Conservation (phyloP, 2,329 filamentous ascomycete genomes). For the Venturia carpophila region DNA sequence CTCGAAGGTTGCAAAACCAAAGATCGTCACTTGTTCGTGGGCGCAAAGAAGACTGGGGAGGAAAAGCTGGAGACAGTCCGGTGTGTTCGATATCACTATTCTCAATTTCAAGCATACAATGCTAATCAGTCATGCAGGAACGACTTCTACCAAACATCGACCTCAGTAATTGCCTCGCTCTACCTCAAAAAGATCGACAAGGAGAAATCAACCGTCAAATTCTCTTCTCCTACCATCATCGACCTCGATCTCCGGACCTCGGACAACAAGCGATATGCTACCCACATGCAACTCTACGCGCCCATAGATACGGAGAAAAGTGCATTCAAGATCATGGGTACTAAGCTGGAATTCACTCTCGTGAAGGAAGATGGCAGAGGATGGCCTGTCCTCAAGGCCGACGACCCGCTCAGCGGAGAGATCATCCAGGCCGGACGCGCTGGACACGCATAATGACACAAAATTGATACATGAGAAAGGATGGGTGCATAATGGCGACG, state of each 20-base stretch:
- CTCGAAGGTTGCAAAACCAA: constrained; percentile 86
- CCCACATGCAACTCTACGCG: constrained; percentile 67
- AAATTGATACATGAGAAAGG: background rate
- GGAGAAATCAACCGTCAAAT: constrained; percentile 62
- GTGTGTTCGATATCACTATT: constrained; percentile 36
- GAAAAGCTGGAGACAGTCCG: constrained; percentile 72
- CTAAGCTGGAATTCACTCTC: constrained; percentile 77
- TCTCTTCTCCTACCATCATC: constrained; percentile 53
- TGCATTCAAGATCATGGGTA: constrained; percentile 73
- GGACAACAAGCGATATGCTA: constrained; percentile 75
- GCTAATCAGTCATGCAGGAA: constrained; percentile 42
- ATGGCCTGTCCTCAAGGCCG: constrained; percentile 78
- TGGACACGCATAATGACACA: constrained; percentile 34
- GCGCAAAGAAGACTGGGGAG: constrained; percentile 61
- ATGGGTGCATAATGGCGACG: background rate
- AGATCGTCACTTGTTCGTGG: constrained; percentile 74
- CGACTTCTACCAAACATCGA: constrained; percentile 91
- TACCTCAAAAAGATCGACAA: constrained; percentile 98
- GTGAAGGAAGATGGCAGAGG: constrained; percentile 65
- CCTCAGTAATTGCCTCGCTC: constrained; percentile 78
- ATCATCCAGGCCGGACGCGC: constrained; percentile 86
- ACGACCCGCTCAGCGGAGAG: constrained; percentile 65
- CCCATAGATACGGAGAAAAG: constrained; percentile 68
- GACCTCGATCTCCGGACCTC: constrained; percentile 77
- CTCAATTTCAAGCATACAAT: background rate